Conservation (phyloP, 805 yeast species). For the Metahyphopichia silvanorum region DNA sequence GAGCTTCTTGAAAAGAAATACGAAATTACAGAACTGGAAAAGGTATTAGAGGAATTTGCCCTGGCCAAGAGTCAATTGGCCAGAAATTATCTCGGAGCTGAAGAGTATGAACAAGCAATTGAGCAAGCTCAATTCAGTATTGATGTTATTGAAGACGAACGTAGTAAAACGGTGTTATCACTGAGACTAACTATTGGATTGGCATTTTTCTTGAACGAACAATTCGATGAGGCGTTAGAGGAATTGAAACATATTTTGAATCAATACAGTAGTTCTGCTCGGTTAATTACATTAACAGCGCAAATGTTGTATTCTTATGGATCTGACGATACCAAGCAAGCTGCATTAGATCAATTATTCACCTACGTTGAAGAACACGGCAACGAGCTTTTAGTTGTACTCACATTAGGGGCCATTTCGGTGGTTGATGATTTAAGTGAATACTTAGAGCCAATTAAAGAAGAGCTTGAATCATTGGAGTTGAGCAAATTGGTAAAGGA, state of each 20-base stretch:
- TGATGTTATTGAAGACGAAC: constrained; percentile 40
- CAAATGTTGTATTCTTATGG: constrained; percentile 77
- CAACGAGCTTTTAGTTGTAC: constrained; percentile 59
- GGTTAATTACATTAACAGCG: constrained; percentile 68
- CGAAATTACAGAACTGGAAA: constrained; percentile 51
- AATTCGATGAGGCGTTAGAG: constrained; percentile 63
- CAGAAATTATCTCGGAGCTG: constrained; percentile 62
- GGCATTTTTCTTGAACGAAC: constrained; percentile 57
- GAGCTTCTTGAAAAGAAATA: constrained; percentile 50
- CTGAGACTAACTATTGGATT: constrained; percentile 71
- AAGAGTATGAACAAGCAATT: constrained; percentile 54
- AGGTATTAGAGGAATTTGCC: constrained; percentile 48
- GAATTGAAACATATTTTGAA: constrained; percentile 63
- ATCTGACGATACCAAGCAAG: constrained; percentile 73
- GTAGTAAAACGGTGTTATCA: constrained; percentile 40
- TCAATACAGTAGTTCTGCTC: constrained; percentile 52
- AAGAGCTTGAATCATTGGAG: constrained; percentile 57
- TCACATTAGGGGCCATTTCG: constrained; percentile 78
- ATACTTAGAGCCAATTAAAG: constrained; percentile 60
- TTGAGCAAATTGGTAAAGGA: constrained; percentile 50
- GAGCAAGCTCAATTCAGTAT: constrained; percentile 57
- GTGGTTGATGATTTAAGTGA: constrained; percentile 58
- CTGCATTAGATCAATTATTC: constrained; percentile 81
- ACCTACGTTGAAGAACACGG: constrained; percentile 62
- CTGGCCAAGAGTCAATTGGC: constrained; percentile 67